Evolutionary conservation across 495 filamentous ascomycete species (phyloP).

Genomic region (Lasiosphaeria miniovina): DNA sequence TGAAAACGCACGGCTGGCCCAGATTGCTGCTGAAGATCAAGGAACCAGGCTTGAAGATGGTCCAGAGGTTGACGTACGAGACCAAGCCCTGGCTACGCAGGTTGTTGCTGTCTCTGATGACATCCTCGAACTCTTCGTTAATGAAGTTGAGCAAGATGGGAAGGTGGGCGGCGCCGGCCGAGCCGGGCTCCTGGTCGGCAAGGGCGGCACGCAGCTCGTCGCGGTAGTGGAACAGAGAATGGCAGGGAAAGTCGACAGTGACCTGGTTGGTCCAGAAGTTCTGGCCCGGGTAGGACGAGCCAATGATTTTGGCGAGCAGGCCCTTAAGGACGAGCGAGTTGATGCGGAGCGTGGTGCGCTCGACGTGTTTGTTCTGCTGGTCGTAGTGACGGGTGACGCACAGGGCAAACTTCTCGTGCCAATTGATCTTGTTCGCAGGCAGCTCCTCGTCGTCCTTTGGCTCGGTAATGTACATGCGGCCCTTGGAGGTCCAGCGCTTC

Average conservation of each 20-base stretch:
- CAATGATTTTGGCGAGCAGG: conserved; percentile 10
- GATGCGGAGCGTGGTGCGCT: conserved; percentile 11
- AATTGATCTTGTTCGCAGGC: conserved; percentile 12
- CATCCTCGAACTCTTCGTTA: conserved; percentile 25
- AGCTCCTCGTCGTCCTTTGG: conserved; percentile 16
- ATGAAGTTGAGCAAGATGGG: conserved; percentile 36
- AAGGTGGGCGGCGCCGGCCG: conserved; percentile 30
- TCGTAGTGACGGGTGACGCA: conserved; percentile 10
- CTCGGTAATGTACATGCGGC: conserved; percentile 12
- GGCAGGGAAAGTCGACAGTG: conserved; percentile 14
- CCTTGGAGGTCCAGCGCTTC: conserved; percentile 18
- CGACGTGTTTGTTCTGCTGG: conserved; percentile 8
- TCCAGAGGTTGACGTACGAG: conserved; percentile 32
- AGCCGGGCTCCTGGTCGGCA: conserved; percentile 20
- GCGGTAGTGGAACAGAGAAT: conserved; percentile 15
- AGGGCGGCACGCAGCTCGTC: conserved; percentile 13
- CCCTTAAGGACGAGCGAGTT: conserved; percentile 14
- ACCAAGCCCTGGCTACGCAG: conserved; percentile 30
- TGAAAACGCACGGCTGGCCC: conserved; percentile 17
- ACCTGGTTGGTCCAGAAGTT: conserved; percentile 33
- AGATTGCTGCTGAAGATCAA: conserved; percentile 16
- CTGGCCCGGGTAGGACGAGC: conserved; percentile 12
- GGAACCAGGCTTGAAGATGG: conserved; percentile 37
- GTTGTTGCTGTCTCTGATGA: conserved; percentile 27
- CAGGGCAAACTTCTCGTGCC: conserved; percentile 16